Evolutionary conservation across 140 eudicot species (phyloP).

Genomic region (Cichorium intybus): DNA sequence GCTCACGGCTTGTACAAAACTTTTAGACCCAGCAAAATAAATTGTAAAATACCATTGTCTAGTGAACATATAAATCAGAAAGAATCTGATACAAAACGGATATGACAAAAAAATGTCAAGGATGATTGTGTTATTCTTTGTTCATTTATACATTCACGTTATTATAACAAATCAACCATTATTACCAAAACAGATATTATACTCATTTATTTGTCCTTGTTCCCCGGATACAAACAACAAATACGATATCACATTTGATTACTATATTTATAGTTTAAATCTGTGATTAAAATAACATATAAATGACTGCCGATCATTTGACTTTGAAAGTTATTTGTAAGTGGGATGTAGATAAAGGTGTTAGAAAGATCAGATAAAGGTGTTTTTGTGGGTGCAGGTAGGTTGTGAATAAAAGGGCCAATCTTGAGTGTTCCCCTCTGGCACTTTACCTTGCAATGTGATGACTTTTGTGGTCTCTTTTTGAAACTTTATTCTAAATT

Average conservation of each 20-base stretch:
- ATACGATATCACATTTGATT: neutral
- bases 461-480: slow-evolving; percentile 20
- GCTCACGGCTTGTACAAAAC: neutral
- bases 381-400: slow-evolving; percentile 35
- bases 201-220: neutral
- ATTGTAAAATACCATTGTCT: too few species aligned
- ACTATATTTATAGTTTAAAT: neutral
- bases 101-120: too few species aligned
- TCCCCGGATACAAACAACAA: neutral
- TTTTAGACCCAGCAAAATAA: too few species aligned
- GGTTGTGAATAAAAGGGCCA: slow-evolving; percentile 20
- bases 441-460: slow-evolving; percentile 17
- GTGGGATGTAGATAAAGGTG: neutral
- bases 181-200: neutral
- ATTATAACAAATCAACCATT: neutral
- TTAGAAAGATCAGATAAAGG: slow-evolving; percentile 20
- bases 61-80: too few species aligned
- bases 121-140: too few species aligned
- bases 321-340: neutral
- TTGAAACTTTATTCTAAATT: neutral
- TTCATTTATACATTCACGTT: too few species aligned
- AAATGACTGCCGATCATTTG: neutral
- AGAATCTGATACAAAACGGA: too few species aligned
- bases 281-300: neutral
- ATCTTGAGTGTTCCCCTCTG: slow-evolving; percentile 3